Conservation (phyloP, 1,284 basidiomycete genomes). For the Afroboletus lepidellus region DNA sequence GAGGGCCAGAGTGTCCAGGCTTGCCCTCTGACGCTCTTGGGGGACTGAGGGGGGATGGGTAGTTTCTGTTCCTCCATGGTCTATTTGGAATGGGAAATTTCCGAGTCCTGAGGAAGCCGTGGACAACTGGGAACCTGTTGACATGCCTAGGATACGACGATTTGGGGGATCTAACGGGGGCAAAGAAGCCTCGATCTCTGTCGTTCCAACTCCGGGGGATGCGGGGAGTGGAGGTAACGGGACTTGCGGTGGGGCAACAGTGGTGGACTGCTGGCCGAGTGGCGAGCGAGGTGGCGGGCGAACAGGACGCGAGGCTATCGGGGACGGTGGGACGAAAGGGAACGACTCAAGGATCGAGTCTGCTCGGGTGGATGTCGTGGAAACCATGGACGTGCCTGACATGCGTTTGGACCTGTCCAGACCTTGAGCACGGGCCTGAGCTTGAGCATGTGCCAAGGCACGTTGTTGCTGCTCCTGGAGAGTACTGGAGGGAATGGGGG, state of each 20-base stretch:
- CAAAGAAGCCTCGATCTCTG: conserved; percentile 37
- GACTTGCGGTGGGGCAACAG: conserved; percentile 32
- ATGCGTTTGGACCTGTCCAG: conserved; percentile 47
- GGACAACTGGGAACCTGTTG: conserved; percentile 68
- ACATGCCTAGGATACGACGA: conserved; percentile 61
- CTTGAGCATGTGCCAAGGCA: conserved; percentile 53
- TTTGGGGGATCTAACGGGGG: conserved; percentile 45
- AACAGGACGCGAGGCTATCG: conserved; percentile 72
- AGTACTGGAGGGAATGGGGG: conserved; percentile 33
- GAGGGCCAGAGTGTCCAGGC: conserved; percentile 76
- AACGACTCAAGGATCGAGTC: conserved; percentile 82
- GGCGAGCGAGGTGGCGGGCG: conserved; percentile 74
- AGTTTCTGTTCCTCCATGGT: conserved; percentile 43
- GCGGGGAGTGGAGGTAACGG: conserved; percentile 26
- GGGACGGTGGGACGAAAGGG: conserved; percentile 81
- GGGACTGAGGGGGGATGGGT: conserved; percentile 22
- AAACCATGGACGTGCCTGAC: conserved; percentile 62
- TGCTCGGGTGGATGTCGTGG: conserved; percentile 64
- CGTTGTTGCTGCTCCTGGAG: conserved; percentile 63
- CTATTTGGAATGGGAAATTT: conserved; percentile 82
- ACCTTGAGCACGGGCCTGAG: conserved; percentile 56
- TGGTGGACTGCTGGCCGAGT: conserved; percentile 54
- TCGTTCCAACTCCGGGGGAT: conserved; percentile 7
- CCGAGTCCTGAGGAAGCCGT: conserved; percentile 71
- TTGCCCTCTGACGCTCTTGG: conserved; percentile 61